Percentiles rank a stretch among this genome's conserved stretches.
Conservation (phyloP, 352 stramenopile genomes). For the Chloridella minuta region DNA sequence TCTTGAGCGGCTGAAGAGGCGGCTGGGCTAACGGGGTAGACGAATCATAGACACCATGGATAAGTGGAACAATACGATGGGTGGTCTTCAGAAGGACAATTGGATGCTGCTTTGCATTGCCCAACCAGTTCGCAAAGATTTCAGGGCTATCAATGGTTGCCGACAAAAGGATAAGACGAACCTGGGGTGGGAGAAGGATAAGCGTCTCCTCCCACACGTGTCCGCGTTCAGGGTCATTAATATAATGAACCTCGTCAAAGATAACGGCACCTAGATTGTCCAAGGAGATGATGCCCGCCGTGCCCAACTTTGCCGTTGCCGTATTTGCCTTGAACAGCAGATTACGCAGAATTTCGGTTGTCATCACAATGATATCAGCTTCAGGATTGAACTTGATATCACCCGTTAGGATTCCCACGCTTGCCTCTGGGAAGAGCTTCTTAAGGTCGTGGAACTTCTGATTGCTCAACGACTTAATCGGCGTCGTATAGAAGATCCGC, state of each 20-base stretch:
- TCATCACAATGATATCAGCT: slow-evolving; percentile 84
- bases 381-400: slow-evolving; percentile 76
- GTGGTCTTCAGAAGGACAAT: too few species aligned
- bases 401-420: slow-evolving; percentile 82
- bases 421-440: slow-evolving; percentile 51
- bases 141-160: slow-evolving; percentile 91
- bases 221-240: slow-evolving; percentile 80
- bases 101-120: slow-evolving; percentile 63
- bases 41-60: too few species aligned
- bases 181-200: slow-evolving; percentile 77
- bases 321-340: slow-evolving; percentile 71
- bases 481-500: slow-evolving; percentile 76
- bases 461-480: slow-evolving; percentile 88
- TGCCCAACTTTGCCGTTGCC: too few species aligned
- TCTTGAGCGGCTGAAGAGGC: too few species aligned
- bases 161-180: slow-evolving; percentile 86
- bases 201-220: slow-evolving; percentile 87
- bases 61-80: too few species aligned
- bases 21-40: too few species aligned
- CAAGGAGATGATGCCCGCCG: too few species aligned
- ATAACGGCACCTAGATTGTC: slow-evolving; percentile 73
- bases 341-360: slow-evolving; percentile 74
- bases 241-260: slow-evolving; percentile 87
- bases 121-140: slow-evolving; percentile 97
- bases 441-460: slow-evolving; percentile 93